These are phyloP conservation scores for Rhododendron mucronatum DNA, from an alignment of 148 eudicot species.

Conservation along the genomic window DNA sequence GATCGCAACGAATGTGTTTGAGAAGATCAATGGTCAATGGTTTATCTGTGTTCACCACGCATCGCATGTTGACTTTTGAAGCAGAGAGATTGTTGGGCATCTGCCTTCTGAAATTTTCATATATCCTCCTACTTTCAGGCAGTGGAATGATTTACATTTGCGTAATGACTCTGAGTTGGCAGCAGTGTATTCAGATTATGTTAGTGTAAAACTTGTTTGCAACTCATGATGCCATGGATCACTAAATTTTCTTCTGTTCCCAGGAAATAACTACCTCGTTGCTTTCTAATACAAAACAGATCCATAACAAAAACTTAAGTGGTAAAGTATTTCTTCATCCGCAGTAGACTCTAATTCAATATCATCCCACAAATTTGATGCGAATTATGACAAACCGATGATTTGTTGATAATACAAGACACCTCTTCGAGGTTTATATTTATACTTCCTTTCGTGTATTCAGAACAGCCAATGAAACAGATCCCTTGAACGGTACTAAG, in stretches of 20 bases:
- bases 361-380: neutral
- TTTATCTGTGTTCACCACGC: conserved; percentile 71
- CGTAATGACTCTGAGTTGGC: neutral
- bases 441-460: neutral
- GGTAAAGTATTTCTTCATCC: neutral
- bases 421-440: conserved; percentile 23
- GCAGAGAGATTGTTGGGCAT: neutral
- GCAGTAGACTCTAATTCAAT: neutral
- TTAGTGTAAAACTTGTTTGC: neutral
- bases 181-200: neutral
- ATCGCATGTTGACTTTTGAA: conserved; percentile 58
- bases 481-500: conserved; percentile 20
- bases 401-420: neutral
- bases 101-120: neutral
- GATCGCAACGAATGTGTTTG: conserved; percentile 89
- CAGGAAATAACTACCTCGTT: neutral
- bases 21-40: conserved; percentile 71
- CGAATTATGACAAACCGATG: neutral
- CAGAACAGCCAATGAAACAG: neutral
- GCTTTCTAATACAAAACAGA: neutral
- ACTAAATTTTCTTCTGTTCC: neutral
- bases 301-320: neutral
- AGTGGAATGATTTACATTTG: neutral
- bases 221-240: neutral
- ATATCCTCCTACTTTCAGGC: neutral